Conservation (phyloP, 805 yeast species). For the Metschnikowia koreensis region DNA sequence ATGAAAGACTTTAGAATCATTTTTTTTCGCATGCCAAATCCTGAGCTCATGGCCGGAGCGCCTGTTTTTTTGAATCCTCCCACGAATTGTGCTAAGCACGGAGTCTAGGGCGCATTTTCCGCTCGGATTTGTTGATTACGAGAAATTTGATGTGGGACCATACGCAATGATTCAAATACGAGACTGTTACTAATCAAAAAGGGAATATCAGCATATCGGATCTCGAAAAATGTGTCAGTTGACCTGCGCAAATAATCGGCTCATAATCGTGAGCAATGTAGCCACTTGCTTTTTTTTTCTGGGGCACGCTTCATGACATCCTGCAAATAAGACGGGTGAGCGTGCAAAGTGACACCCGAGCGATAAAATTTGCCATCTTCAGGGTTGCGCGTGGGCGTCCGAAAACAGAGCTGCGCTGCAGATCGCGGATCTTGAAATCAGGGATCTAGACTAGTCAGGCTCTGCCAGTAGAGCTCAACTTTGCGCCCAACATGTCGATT, state of each 20-base stretch:
- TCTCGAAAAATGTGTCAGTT: not conserved
- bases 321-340: not conserved
- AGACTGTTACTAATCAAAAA: not conserved
- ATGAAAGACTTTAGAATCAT: conserved; percentile 13
- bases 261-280: not conserved
- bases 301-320: not conserved
- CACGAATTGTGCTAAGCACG: not conserved
- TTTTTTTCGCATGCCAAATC: no score
- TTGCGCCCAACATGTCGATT: not conserved
- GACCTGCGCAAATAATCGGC: not conserved
- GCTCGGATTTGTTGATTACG: not conserved
- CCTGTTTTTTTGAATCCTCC: not conserved
- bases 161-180: not conserved
- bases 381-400: not conserved
- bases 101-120: not conserved
- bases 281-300: not conserved
- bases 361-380: not conserved
- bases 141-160: not conserved
- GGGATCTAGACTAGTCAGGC: not conserved
- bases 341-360: not conserved
- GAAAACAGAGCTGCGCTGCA: not conserved
- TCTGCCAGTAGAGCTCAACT: not conserved
- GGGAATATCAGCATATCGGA: not conserved
- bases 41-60: no score
- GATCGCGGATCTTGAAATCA: not conserved